phyloP scores from a whole-genome alignment of 208 protist species.

The Leishmania arabica region DNA sequence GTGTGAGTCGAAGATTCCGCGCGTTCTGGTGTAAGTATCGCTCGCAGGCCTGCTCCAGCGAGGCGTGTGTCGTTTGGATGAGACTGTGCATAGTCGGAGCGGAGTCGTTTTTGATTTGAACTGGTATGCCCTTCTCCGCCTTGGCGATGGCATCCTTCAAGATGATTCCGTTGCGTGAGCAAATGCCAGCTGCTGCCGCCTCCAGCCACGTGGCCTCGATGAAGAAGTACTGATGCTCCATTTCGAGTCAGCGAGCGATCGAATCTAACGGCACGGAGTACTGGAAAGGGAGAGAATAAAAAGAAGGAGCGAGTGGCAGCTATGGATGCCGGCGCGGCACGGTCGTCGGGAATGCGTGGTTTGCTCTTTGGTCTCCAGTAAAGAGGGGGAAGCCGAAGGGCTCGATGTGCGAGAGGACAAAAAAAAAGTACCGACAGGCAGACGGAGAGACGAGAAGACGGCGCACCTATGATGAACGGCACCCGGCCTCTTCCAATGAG shows the following conservation, averaged over 20 bases:
- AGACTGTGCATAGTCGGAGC: slow-evolving; percentile 12
- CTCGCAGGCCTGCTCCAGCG: slow-evolving; percentile 11
- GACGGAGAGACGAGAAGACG: slow-evolving; percentile 1
- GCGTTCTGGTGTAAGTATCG: slow-evolving; percentile 11
- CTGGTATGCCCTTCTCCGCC: slow-evolving; percentile 26
- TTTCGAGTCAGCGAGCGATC: not conserved
- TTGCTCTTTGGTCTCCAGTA: not conserved
- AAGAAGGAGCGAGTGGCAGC: not conserved
- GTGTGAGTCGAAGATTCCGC: slow-evolving; percentile 17
- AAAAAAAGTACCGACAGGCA: not conserved
- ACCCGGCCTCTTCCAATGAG: not conserved
- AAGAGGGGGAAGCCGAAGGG: not conserved
- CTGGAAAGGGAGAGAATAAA: not conserved
- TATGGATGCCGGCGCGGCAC: not conserved
- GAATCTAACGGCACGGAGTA: not conserved
- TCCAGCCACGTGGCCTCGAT: slow-evolving; percentile 44
- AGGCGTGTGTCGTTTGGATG: slow-evolving; percentile 6
- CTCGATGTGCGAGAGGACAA: not conserved
- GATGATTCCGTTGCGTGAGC: slow-evolving; percentile 25
- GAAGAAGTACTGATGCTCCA: slow-evolving; percentile 25
- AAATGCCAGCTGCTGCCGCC: slow-evolving; percentile 32
- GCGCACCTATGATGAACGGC: not conserved
- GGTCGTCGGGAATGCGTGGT: not conserved
- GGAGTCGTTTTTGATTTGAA: slow-evolving; percentile 23
- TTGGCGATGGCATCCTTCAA: slow-evolving; percentile 34